Base-by-base conservation (phyloP, 345 rosid genomes). In the Reutealis trisperma region DNA sequence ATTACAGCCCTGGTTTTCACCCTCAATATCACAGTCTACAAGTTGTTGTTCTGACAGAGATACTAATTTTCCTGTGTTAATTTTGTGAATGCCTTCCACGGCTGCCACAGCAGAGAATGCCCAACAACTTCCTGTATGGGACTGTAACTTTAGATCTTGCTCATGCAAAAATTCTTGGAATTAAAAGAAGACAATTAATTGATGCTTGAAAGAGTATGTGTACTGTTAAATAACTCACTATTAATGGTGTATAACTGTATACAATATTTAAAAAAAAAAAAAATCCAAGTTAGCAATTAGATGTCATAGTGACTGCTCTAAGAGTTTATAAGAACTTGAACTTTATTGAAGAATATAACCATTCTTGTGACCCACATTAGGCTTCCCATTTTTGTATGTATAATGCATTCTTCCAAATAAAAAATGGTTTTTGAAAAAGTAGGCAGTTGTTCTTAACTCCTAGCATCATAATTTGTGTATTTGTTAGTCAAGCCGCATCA, bases 101-200 rank as follows among this genome's bases (percentile, higher is more conserved):
- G 99, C 95, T 59, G 94, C 93, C 70, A 93, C 91, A 6, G 99
- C 90, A 5, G 98, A 89, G 51, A 96, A 96, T 8, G 98, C 99
- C 99, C 99, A 96, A 72, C 98, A 96, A 72, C 96, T 88, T 75
- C 97, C 97, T 92, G 89, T 42, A 78, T 25, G 65, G 22, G 76
- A 52, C 41, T 61, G 21, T 24, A 27, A 34, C 54, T 72, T 63
- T 14, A 51, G 27, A 16, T 68, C 19, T 19, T 37, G 25, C 5
- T 41, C 15, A 13, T 72, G 15, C n/a, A 11, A 27, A 54, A 62
- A 37, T 70, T 58, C 25, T 51, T 42, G 15, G 52, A 24, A 16
- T 37, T 67, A 44, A 62, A 45, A 45, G 68, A n/a, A 60, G 55
- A 57, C 7, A 44, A 42, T 66, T 55, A 34, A 2, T 13, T 45